phyloP scores from a whole-genome alignment of 2,329 filamentous ascomycete species.

The Ophiostoma perfectum region DNA sequence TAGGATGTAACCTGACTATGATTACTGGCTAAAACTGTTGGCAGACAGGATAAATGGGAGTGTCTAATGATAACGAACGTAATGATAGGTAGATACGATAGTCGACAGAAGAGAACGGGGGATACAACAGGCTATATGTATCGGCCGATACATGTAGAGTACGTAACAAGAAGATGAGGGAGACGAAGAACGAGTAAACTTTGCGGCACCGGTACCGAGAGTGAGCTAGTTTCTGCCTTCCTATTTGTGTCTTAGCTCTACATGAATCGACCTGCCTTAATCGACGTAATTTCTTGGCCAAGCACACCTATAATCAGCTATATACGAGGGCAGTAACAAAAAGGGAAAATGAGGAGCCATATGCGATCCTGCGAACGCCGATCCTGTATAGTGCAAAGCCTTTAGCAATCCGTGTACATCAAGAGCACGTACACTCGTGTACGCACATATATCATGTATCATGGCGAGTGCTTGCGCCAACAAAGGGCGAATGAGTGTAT shows the following conservation, averaged over 20 bases:
- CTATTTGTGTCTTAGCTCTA: neutral
- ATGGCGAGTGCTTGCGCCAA: too few species aligned
- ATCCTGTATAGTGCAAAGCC: neutral
- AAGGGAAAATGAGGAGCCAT: neutral
- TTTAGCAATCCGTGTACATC: too few species aligned
- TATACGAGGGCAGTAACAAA: neutral
- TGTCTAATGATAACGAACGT: neutral
- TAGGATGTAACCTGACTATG: neutral
- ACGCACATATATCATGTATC: too few species aligned
- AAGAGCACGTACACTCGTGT: too few species aligned
- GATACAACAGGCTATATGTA: neutral
- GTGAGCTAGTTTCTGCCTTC: neutral
- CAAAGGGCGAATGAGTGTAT: too few species aligned
- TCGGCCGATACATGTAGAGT: neutral
- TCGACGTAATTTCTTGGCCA: neutral
- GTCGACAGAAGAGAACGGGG: neutral
- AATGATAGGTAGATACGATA: neutral
- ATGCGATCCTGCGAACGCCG: neutral
- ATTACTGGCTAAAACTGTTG: neutral
- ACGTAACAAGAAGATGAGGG: neutral
- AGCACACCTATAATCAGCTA: neutral
- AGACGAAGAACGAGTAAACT: neutral
- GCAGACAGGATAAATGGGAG: neutral
- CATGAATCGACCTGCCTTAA: conserved; percentile 1
- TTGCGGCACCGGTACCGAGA: neutral